phyloP scores from a whole-genome alignment of 2,329 filamentous ascomycete species.

The Ambrosiella cleistominuta region DNA sequence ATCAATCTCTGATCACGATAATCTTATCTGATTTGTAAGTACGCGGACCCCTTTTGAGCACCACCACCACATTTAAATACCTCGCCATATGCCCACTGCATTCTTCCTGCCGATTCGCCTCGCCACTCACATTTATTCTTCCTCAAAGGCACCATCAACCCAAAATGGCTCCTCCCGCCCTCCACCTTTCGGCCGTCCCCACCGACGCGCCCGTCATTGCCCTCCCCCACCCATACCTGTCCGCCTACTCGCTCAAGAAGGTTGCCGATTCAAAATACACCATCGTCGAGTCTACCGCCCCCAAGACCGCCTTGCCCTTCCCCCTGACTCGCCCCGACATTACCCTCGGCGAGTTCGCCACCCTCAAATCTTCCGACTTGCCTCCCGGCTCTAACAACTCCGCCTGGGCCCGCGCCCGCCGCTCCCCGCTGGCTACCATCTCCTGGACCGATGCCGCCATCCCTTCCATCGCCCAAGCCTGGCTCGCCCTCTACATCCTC shows the following conservation, averaged over 20 bases:
- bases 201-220: conserved; percentile 26
- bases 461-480: conserved; percentile 32
- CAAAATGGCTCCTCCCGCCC: conserved; percentile 8
- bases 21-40: conserved; percentile 8
- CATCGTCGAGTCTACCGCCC: conserved; percentile 19
- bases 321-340: conserved; percentile 21
- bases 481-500: conserved; percentile 35
- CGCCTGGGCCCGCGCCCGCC: conserved; percentile 37
- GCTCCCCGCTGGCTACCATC: conserved; percentile 30
- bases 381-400: conserved; percentile 36
- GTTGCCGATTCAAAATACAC: conserved; percentile 20
- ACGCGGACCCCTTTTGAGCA: not conserved
- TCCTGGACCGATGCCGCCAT: conserved; percentile 25
- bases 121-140: not conserved
- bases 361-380: conserved; percentile 32
- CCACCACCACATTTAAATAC: not conserved
- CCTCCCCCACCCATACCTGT: conserved; percentile 33
- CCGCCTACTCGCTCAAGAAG: conserved; percentile 26
- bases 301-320: conserved; percentile 17
- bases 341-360: conserved; percentile 28
- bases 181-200: conserved; percentile 14
- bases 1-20: conserved; percentile 1
- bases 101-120: not conserved
- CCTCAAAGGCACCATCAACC: not conserved
- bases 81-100: not conserved